phyloP scores from a whole-genome alignment of 1,139 yeast genomes.

The Saccharomyces pastorianus region DNA sequence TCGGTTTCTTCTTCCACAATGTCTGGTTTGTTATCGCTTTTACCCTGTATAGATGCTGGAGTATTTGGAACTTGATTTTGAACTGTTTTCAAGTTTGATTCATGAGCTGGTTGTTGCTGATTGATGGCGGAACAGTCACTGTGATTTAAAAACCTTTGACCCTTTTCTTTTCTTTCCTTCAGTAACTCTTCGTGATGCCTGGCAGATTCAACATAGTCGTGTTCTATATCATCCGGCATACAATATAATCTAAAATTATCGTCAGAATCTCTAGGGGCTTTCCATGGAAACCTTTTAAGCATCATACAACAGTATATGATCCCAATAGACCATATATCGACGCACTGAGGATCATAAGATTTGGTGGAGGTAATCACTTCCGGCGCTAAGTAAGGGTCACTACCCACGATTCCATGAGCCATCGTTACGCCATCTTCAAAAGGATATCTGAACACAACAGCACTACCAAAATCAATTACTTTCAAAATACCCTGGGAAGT shows the following conservation, averaged over 20 bases:
- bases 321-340: constrained; percentile 93
- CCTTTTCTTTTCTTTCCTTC: constrained; percentile 24
- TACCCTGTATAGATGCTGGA: background rate
- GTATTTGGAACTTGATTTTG: background rate
- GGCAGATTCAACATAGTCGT: constrained; percentile 42
- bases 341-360: constrained; percentile 84
- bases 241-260: constrained; percentile 63
- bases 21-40: constrained; percentile 4
- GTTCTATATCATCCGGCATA: constrained; percentile 38
- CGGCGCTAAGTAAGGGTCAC: constrained; percentile 96
- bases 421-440: constrained; percentile 68
- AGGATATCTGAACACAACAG: constrained; percentile 89
- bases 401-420: constrained; percentile 93
- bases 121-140: background rate
- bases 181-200: constrained; percentile 40
- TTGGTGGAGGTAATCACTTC: constrained; percentile 67
- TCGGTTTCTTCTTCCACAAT: background rate
- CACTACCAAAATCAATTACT: constrained; percentile 92
- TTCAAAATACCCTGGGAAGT: constrained; percentile 80
- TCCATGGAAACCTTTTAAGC: constrained; percentile 93
- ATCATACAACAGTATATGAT: constrained; percentile 95
- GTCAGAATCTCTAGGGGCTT: constrained; percentile 81
- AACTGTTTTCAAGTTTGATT: background rate
- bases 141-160: constrained; percentile 3
- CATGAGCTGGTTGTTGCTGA: background rate